Conservation (phyloP, 257 asterid species). For the Nicotiana obtusifolia region DNA sequence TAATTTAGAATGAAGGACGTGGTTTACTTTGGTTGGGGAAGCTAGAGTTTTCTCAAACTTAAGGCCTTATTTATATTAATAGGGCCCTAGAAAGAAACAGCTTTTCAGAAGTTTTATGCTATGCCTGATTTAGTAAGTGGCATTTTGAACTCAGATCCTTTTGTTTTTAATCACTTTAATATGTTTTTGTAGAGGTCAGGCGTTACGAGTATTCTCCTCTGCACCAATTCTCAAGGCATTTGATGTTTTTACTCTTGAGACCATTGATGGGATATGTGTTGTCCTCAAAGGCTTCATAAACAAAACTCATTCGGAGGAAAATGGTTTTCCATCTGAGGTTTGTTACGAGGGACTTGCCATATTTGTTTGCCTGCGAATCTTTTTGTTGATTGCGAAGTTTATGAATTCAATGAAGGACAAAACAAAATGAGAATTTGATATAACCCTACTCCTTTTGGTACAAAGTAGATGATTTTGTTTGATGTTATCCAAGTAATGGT, state of each 20-base stretch:
- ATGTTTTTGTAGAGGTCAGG: conserved; percentile 10
- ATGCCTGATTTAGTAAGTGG: background rate
- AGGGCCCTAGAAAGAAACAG: background rate
- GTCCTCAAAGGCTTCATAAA: conserved; percentile 50
- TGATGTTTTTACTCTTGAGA: conserved; percentile 54
- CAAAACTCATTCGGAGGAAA: conserved; percentile 47
- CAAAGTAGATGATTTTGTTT: background rate
- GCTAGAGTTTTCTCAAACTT: background rate
- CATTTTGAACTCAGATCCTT: background rate
- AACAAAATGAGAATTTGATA: background rate
- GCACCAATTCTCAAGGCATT: conserved; percentile 60
- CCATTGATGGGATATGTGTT: conserved; percentile 58
- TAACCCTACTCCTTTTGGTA: background rate
- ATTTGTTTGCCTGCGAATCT: background rate
- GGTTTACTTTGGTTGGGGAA: background rate
- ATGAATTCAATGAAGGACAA: background rate
- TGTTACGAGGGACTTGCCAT: conserved; percentile 9
- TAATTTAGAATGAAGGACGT: background rate
- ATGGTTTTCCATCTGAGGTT: conserved; percentile 74
- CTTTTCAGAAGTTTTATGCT: background rate
- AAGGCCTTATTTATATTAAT: background rate
- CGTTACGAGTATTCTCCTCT: conserved; percentile 52
- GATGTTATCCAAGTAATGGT: background rate
- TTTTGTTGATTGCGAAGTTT: background rate
- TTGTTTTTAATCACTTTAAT: background rate